Evolutionary conservation across 768 basidiomycete genomes (phyloP).

Genomic region (Podaxis sp.): DNA sequence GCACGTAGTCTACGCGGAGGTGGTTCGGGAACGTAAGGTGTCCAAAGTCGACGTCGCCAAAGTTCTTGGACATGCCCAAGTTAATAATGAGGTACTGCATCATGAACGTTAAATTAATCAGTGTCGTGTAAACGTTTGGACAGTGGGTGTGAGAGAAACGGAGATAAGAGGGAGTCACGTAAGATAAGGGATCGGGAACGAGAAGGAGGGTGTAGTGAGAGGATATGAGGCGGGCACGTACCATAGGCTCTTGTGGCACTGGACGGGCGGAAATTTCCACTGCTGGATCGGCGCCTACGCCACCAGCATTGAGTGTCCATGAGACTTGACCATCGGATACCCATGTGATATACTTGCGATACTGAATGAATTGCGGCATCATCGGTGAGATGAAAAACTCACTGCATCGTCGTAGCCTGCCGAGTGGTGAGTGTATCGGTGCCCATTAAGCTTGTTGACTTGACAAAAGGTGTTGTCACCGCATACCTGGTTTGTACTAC

Average conservation of each 20-base stretch:
- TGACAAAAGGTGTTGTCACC: not conserved
- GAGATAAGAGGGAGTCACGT: too few species aligned
- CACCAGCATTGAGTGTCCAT: conserved; percentile 73
- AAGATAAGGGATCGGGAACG: too few species aligned
- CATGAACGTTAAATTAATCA: conserved; percentile 26
- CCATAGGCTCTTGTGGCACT: conserved; percentile 82
- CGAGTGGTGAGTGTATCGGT: not conserved
- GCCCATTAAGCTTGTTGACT: not conserved
- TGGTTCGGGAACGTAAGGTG: conserved; percentile 62
- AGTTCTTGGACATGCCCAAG: conserved; percentile 78
- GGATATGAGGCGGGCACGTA: conserved; percentile 26
- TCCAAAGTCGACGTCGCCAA: conserved; percentile 64
- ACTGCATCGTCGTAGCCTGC: conserved; percentile 62
- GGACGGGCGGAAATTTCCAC: conserved; percentile 62
- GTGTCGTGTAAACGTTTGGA: not conserved
- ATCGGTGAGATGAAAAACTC: conserved; percentile 20
- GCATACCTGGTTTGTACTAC: conserved; percentile 38
- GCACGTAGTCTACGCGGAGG: conserved; percentile 42
- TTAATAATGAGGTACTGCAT: conserved; percentile 74
- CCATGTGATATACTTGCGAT: conserved; percentile 75
- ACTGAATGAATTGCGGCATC: conserved; percentile 5
- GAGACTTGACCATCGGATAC: conserved; percentile 57
- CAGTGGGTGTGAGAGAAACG: too few species aligned
- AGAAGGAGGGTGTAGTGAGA: not conserved
- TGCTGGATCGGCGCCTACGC: conserved; percentile 55